Conservation (phyloP, 1,284 basidiomycete species). For the Apiotrichum sp. region DNA sequence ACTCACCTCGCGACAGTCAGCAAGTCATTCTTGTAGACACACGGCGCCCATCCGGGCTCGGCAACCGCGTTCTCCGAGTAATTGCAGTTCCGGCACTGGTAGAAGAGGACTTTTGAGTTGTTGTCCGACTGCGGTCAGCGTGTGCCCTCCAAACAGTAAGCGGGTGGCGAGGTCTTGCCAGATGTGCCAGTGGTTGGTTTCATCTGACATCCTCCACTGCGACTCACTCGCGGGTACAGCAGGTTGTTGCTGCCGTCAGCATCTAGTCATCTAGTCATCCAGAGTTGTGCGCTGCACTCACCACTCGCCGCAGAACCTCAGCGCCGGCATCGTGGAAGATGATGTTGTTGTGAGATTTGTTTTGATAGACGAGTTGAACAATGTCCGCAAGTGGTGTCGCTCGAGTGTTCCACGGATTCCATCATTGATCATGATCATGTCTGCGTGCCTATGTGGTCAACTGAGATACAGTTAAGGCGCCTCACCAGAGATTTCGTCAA, state of each 20-base stretch:
- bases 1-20: slow-evolving; percentile 86
- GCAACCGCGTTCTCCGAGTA: slow-evolving; percentile 68
- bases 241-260: slow-evolving; percentile 65
- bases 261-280: background rate
- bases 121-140: slow-evolving; percentile 58
- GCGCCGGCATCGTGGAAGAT: slow-evolving; percentile 45
- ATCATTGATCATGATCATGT: too few species aligned
- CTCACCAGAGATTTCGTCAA: too few species aligned
- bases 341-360: slow-evolving; percentile 1
- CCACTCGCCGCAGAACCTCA: slow-evolving; percentile 83
- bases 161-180: background rate
- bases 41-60: slow-evolving; percentile 62
- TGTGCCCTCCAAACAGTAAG: background rate
- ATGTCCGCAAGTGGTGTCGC: too few species aligned
- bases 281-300: slow-evolving; percentile 18
- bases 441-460: too few species aligned
- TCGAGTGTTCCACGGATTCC: too few species aligned
- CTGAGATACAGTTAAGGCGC: too few species aligned
- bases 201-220: too few species aligned
- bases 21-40: slow-evolving; percentile 87
- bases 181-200: too few species aligned
- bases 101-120: slow-evolving; percentile 77
- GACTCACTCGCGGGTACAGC: slow-evolving; percentile 64
- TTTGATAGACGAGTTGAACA: too few species aligned
- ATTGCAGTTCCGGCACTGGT: slow-evolving; percentile 86